phyloP scores from a whole-genome alignment of 2,329 filamentous ascomycete species.

The Chaetomium globosum region DNA sequence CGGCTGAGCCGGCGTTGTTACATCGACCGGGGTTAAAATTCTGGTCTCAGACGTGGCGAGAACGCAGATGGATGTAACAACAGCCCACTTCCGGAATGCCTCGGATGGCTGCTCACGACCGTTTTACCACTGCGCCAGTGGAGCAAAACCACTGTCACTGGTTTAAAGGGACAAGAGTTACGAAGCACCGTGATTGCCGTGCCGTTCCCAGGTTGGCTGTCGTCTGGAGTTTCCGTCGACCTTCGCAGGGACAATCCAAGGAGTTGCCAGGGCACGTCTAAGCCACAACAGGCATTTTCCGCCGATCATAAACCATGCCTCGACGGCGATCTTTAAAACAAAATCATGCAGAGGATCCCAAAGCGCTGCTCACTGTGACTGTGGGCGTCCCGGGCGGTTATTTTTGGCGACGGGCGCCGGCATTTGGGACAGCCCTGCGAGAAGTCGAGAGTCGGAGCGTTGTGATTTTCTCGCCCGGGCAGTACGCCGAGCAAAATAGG shows the following conservation, averaged over 20 bases:
- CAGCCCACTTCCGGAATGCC: background rate
- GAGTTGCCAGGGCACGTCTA: conserved; percentile 1
- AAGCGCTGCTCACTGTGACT: background rate
- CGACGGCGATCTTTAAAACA: conserved; percentile 14
- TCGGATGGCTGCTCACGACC: background rate
- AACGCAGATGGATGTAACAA: background rate
- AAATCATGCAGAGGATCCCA: conserved; percentile 10
- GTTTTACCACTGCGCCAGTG: background rate
- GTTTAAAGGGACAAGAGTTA: background rate
- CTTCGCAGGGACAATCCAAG: conserved; percentile 1
- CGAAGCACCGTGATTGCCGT: too few species aligned
- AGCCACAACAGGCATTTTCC: conserved; percentile 11
- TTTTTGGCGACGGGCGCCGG: conserved; percentile 9
- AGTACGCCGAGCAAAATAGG: background rate
- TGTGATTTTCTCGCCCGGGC: background rate
- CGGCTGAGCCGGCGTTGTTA: background rate
- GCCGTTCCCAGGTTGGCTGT: background rate
- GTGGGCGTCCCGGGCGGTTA: conserved; percentile 5
- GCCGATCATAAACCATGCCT: conserved; percentile 12
- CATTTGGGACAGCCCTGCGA: conserved; percentile 10
- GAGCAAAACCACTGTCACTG: background rate
- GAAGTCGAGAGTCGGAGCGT: background rate
- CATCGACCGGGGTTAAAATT: background rate
- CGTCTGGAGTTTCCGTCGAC: background rate
- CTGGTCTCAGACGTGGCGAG: background rate